Conservation (phyloP, 192 early-diverging fungal species). For the Tieghemiomyces parasiticus region DNA sequence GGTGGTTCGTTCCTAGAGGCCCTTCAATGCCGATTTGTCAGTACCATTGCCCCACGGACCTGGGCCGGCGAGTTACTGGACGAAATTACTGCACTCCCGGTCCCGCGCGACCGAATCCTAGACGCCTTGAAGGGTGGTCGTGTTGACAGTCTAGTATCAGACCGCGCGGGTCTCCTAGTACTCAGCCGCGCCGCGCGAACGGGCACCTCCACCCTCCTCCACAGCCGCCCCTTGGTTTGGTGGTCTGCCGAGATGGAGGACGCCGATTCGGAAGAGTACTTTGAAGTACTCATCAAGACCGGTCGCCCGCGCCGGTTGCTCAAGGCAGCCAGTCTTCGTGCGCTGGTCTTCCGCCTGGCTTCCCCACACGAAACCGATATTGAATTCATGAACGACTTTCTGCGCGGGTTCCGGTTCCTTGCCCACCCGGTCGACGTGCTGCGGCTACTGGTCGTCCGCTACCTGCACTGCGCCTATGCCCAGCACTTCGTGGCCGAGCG, state of each 20-base stretch:
- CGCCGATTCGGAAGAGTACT: neutral
- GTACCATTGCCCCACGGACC: neutral
- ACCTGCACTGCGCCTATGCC: conserved; percentile 29
- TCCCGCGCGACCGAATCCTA: neutral
- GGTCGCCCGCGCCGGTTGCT: neutral
- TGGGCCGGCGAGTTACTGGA: neutral
- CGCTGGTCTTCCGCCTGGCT: conserved; percentile 29
- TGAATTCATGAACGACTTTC: conserved; percentile 42
- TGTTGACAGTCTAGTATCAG: neutral
- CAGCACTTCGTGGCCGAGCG: neutral
- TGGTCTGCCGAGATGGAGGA: conserved; percentile 9
- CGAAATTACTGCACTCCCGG: neutral
- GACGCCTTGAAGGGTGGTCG: neutral
- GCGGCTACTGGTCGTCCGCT: conserved; percentile 42
- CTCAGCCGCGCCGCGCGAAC: neutral
- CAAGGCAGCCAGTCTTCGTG: conserved; percentile 17
- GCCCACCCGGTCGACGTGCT: conserved; percentile 44
- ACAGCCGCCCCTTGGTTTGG: conserved; percentile 1
- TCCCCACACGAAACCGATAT: conserved; percentile 39
- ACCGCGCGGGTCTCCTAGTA: neutral
- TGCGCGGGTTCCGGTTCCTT: conserved; percentile 52
- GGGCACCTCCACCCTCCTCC: too few relatives aligned
- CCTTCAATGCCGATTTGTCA: neutral
- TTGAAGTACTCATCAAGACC: neutral
- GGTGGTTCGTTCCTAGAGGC: neutral